These are phyloP conservation scores for Cicer yamashitae DNA, from an alignment of 306 rosid species.

Conservation along the genomic window DNA sequence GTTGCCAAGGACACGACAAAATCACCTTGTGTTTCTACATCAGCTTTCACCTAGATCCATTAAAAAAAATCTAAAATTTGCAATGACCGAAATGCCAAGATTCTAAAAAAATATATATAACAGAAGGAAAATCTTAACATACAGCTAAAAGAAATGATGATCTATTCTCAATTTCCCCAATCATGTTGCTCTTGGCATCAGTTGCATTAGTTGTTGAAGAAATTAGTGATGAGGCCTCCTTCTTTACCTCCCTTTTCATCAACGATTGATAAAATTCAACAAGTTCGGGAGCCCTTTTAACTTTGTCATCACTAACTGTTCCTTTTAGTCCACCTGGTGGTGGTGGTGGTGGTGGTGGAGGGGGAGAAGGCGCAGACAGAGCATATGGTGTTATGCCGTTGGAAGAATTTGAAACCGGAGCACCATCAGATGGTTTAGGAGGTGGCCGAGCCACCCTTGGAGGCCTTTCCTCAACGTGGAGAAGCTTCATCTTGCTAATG, in stretches of 20 bases:
- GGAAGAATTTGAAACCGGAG: constrained; percentile 51
- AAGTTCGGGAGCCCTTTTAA: constrained; percentile 82
- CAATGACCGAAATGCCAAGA: background rate
- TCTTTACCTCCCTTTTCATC: constrained; percentile 95
- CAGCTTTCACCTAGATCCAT: constrained; percentile 72
- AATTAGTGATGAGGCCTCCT: constrained; percentile 69
- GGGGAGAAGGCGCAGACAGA: constrained; percentile 62
- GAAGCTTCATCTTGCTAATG: constrained; percentile 81
- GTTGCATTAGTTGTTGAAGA: constrained; percentile 72
- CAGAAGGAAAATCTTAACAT: constrained; percentile 42
- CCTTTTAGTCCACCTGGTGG: constrained; percentile 78
- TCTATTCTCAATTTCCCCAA: constrained; percentile 89
- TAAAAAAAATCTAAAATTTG: constrained; percentile 13
- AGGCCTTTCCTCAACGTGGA: constrained; percentile 82
- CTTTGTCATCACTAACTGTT: constrained; percentile 66
- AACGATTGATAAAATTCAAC: constrained; percentile 96
- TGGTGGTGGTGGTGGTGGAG: constrained; percentile 49
- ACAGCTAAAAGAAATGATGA: constrained; percentile 95
- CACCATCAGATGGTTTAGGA: constrained; percentile 64
- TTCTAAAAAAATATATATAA: constrained; percentile 11
- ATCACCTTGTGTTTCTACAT: constrained; percentile 94
- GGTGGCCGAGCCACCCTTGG: constrained; percentile 88
- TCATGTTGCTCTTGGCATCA: constrained; percentile 88
- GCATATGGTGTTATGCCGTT: constrained; percentile 56
- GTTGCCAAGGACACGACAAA: constrained; percentile 88